phyloP scores from a whole-genome alignment of 2,329 filamentous ascomycete species.

The Talaromyces marneffei region DNA sequence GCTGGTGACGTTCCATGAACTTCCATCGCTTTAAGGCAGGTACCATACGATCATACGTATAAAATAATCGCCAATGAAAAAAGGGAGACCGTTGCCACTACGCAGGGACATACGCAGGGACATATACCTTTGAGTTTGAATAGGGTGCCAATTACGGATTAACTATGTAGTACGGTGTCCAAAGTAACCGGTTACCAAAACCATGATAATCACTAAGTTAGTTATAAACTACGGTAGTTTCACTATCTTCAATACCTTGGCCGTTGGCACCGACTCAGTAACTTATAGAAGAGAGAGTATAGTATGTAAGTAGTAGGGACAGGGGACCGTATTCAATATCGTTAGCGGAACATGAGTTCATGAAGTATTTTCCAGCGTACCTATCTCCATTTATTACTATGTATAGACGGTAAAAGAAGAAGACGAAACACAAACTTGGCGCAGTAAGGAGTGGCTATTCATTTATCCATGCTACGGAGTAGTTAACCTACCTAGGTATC shows the following conservation, averaged over 20 bases:
- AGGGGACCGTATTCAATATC: neutral
- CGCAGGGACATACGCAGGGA: no score
- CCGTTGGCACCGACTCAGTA: neutral
- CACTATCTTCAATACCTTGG: neutral
- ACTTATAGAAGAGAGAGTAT: neutral
- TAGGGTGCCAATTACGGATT: neutral
- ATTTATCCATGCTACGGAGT: neutral
- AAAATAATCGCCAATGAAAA: neutral
- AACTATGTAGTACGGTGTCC: neutral
- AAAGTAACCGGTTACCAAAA: neutral
- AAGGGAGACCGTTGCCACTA: neutral
- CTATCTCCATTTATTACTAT: no score
- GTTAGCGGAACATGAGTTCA: neutral
- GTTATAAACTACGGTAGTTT: neutral
- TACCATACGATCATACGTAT: neutral
- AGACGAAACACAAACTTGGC: neutral
- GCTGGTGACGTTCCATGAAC: conserved; percentile 1
- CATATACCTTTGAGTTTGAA: neutral
- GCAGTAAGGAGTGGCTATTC: neutral
- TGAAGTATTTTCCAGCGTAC: neutral
- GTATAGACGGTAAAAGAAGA: neutral
- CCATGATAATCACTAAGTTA: neutral
- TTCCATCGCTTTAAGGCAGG: neutral
- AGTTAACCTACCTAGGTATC: neutral
- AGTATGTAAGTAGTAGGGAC: neutral